Conservation (phyloP, 768 basidiomycete genomes). For the Hypholoma sublateritium region DNA sequence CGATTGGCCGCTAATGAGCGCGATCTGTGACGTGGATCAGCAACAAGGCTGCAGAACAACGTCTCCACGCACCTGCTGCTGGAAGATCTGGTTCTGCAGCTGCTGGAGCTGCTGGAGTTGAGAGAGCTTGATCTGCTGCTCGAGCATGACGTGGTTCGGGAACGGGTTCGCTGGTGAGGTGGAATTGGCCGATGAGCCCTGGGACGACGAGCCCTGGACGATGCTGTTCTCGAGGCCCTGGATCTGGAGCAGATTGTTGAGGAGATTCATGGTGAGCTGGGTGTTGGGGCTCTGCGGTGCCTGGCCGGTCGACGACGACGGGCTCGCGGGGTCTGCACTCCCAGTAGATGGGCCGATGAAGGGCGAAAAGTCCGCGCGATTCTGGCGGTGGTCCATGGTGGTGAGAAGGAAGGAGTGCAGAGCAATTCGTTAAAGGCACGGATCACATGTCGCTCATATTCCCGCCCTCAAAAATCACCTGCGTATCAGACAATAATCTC, state of each 20-base stretch:
- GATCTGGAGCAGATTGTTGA: slow-evolving; percentile 51
- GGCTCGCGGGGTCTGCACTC: background rate
- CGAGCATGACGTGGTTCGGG: slow-evolving; percentile 51
- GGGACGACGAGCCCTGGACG: slow-evolving; percentile 10
- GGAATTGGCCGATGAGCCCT: background rate
- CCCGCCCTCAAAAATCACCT: too few species aligned
- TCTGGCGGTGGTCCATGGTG: too few species aligned
- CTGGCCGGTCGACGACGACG: background rate
- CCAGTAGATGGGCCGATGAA: too few species aligned
- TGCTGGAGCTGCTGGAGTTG: slow-evolving; percentile 79
- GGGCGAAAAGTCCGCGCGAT: too few species aligned
- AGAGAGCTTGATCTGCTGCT: slow-evolving; percentile 77
- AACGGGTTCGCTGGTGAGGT: slow-evolving; percentile 2
- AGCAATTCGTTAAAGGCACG: too few species aligned
- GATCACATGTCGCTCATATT: too few species aligned
- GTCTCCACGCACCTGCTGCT: slow-evolving; percentile 70
- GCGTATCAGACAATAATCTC: too few species aligned
- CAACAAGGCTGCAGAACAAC: slow-evolving; percentile 6
- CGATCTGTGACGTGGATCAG: slow-evolving; percentile 46
- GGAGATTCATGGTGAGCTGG: slow-evolving; percentile 50
- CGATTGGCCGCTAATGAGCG: slow-evolving; percentile 59
- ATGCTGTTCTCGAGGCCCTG: slow-evolving; percentile 39
- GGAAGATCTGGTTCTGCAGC: slow-evolving; percentile 82
- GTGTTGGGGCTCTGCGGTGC: slow-evolving; percentile 25
- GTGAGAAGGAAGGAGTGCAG: too few species aligned